Evolutionary conservation across 1,284 basidiomycete species (phyloP), one percentile per base, ranked within the genome.

Genomic region (Wolfiporia cocos): DNA sequence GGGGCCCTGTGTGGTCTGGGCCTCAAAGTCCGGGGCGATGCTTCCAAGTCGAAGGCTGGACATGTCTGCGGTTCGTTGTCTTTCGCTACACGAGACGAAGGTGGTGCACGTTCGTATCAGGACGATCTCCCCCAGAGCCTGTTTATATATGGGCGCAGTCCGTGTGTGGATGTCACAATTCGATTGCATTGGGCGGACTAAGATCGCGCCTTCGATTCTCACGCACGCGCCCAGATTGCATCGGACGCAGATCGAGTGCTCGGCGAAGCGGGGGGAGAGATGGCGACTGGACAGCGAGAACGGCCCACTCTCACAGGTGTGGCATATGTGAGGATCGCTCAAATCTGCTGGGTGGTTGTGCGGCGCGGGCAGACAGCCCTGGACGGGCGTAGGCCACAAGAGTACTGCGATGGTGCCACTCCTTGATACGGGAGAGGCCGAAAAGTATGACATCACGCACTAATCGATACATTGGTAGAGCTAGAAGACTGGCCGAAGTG

Each of bases 1-100:
- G 26, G 63, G 64, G 2, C 89, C 88, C 39, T 70, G 57, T 39
- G 90, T 91, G 39, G 91, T 93, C 50, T 91, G 67, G 39, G 91
- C 92, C 61, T 86, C 73, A 52, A 91, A 91, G 64, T 92, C 77
- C 34, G 90, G 87, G 36, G 89, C 87, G 49, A 70, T 82, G 64
- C 69, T 81, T 66, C 86, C 86, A 57, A 87, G 80, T 52, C 85
- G 79, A 48, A 87, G 78, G 55, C 73, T 41, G 37, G 68, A 62
- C 62, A 70, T 67, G 28, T 17, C 28, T 29, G 24, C 36, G n/a
- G 21, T 30, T 14, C 20, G 35, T 12, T 17, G 18, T 22, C 20
- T n/a, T n/a, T n/a, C n/a, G n/a, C n/a, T n/a, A n/a, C n/a, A n/a
- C n/a, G n/a, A n/a, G n/a, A n/a, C n/a, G n/a, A n/a, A n/a, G n/a